Evolutionary conservation across 805 yeast species (phyloP), one percentile per base, ranked within the genome.

Genomic region (Alloascoidea hylecoeti): DNA sequence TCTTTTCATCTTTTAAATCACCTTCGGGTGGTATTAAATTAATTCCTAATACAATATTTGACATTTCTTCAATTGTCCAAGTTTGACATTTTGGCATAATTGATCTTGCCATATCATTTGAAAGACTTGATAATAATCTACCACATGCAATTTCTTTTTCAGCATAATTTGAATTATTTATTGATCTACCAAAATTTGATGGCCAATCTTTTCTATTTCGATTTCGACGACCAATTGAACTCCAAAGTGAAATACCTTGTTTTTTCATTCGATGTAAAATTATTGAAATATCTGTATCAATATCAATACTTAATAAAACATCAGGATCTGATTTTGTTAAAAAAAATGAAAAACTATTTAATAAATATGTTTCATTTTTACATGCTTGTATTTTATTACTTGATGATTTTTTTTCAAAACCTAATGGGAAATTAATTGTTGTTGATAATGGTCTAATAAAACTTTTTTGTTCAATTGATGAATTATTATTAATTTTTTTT

Each of bases 31-130:
- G 67, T 12, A 62, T 55, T 41, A 72, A 72, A 41, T 69, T 71
- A 49, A 70, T 71, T 43, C 71, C 74, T 48, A 95, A 77, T 14
- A 83, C 81, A 37, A 83, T 70, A 18, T 74, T 78, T 48, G 75
- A 79, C 97, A 92, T 92, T 56, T 92, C 98, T 12, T 81, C 66
- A 41, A 92, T 64, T 42, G 84, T 94, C 96, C 95, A 92, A 14
- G 89, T 81, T 56, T 85, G 94, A 60, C 97, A 92, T 54, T 86
- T 85, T 3, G 79, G 64, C 3, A 96, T 85, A 44, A 89, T 63
- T 0, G 96, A 88, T 54, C 81, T 92, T 36, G 97, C 98, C 75
- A 88, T 72, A 50, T 85, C 95, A 56, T 92, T 92, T 38, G 89
- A 85, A 51, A 92, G 75, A 57, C 92, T 98, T 67, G 96, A 84